Conservation (phyloP, 2,329 filamentous ascomycete species). For the Talaromyces sp. region DNA sequence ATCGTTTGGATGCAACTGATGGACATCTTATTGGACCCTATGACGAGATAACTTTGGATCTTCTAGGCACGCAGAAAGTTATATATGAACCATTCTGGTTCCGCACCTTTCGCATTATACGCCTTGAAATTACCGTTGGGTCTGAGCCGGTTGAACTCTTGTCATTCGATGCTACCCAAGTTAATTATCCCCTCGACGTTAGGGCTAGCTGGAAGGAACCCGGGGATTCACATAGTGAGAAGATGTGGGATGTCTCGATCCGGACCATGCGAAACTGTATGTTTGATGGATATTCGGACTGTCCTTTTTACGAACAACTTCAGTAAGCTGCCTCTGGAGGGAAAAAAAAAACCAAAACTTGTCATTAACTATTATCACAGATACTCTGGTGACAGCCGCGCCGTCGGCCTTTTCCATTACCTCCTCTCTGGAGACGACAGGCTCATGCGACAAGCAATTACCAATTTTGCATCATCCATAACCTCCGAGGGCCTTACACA, state of each 20-base stretch:
- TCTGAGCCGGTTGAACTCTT: conserved; percentile 19
- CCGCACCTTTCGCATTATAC: conserved; percentile 35
- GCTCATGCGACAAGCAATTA: conserved; percentile 29
- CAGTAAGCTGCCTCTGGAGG: conserved; percentile 20
- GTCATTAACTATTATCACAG: conserved; percentile 11
- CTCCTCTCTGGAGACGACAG: conserved; percentile 29
- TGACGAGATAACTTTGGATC: conserved; percentile 29
- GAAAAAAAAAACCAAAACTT: neutral
- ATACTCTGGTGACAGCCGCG: conserved; percentile 23
- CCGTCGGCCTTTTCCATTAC: conserved; percentile 28
- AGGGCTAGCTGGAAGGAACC: conserved; percentile 23
- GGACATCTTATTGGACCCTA: conserved; percentile 34
- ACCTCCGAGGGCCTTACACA: conserved; percentile 25
- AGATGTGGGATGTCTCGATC: conserved; percentile 29
- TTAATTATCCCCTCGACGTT: conserved; percentile 34
- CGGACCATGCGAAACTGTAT: conserved; percentile 32
- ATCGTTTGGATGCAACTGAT: conserved; percentile 29
- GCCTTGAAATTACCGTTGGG: conserved; percentile 25
- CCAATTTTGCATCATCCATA: conserved; percentile 25
- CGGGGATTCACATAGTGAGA: conserved; percentile 11
- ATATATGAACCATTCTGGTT: conserved; percentile 40
- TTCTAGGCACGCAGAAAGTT: conserved; percentile 9
- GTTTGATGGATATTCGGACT: conserved; percentile 33
- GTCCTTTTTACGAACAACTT: conserved; percentile 34
- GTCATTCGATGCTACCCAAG: conserved; percentile 25